Conservation (phyloP, 176 grass and related monocot species). For the Rhynchospora breviuscula region DNA sequence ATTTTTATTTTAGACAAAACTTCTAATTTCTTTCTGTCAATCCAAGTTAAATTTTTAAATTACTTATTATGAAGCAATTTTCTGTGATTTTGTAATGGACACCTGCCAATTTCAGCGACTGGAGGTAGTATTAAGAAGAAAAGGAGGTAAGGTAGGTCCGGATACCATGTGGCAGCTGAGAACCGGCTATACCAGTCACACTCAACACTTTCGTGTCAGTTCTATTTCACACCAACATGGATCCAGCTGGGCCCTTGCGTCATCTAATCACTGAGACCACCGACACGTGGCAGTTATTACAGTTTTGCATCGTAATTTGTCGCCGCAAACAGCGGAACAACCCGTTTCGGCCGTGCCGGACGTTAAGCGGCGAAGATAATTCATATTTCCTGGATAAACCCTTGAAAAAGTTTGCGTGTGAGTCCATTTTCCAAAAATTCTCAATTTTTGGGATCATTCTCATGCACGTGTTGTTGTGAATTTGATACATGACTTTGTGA, state of each 20-base stretch:
- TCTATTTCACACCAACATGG: not conserved
- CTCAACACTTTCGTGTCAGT: not conserved
- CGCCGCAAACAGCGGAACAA: slow-evolving; percentile 10
- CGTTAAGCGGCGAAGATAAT: not conserved
- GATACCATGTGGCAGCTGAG: not conserved
- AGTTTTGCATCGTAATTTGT: slow-evolving; percentile 14
- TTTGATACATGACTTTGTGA: not conserved
- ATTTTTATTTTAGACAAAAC: too few species aligned
- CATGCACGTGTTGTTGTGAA: not conserved
- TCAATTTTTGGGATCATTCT: not conserved
- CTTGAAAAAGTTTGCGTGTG: not conserved
- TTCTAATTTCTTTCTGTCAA: too few species aligned
- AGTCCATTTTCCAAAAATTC: not conserved
- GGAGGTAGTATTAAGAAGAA: not conserved
- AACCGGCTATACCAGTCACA: slow-evolving; percentile 10
- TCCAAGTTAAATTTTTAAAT: too few species aligned
- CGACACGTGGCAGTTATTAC: not conserved
- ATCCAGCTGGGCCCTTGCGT: not conserved
- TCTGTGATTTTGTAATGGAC: too few species aligned
- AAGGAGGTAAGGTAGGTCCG: not conserved
- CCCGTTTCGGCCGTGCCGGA: not conserved
- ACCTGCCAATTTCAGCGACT: not conserved
- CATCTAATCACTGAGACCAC: not conserved
- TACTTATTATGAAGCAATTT: too few species aligned
- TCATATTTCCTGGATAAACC: not conserved